Base-by-base conservation (phyloP, 2,329 filamentous ascomycete species). In the Ophiostoma quercus region DNA sequence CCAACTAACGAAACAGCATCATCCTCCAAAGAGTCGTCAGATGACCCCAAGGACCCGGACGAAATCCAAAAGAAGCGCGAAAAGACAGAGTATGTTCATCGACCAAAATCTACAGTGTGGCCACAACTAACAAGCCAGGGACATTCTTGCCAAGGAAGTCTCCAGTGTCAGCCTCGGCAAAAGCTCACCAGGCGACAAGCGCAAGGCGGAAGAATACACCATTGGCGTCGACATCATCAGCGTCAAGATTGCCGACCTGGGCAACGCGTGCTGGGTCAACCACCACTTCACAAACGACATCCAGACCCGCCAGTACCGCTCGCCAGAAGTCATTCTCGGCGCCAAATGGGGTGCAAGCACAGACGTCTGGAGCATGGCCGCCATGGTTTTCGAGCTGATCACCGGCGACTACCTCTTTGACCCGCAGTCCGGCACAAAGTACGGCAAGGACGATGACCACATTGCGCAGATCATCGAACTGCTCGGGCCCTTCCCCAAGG, bases 201-300 rank as follows among this genome's bases (percentile, higher is more conserved):
- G 82, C 74, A 84, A 83, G 75, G 78, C 81, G 73, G 87, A 88
- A 74, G 70, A 72, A n/a, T 86, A 92, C 73, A 81, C 80, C 71
- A 77, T 83, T 77, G 76, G 80, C 75, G 76, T 83, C 74, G 91
- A 94, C 73, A 90, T 93, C 74, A 98, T 99, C 75, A 97, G 94
- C 43, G 95, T 99, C 79, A 99, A 99, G 83, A 99, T 99, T 82
- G 95, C 95, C 60, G 95, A 99, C 83, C 84, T 99, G 70, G 95
- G 95, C 71, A 99, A 99, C 78, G 95, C 95, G 25, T 99, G 95
- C 82, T 99, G 95, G 95, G 94, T 97, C 37, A 93, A 93, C 74
- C 95, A 99, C 78, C 95, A 99, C 80, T 99, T 99, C 81, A 99
- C 95, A 77, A 97, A 99, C 78, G 95, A 99, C 78, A 99, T 99